Evolutionary conservation across 2,329 filamentous ascomycete genomes (phyloP), one percentile per base, ranked within the genome.

Genomic region (Hymenoscyphus fraxineus): DNA sequence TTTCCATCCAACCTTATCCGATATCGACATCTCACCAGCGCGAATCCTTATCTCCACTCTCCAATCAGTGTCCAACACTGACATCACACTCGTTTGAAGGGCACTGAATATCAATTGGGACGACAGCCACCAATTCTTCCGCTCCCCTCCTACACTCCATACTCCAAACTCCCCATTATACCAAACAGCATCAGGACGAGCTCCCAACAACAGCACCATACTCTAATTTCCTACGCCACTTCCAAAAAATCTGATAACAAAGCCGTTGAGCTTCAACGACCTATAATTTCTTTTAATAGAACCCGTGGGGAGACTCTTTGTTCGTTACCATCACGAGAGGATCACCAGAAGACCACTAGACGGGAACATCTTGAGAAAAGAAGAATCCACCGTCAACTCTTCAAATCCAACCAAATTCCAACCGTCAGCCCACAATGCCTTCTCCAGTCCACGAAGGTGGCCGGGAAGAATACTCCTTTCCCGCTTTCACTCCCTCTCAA

Each of bases 401-500:
- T 7, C 35, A 35, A 35, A 4, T 51, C 44, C 44, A 51, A 51
- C 44, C 7, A 19, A 19, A 51, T 47, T 40, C 38, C 27, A 41
- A 31, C 35, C 3, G 4, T n/a, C 12, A 41, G 31, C 12, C 12
- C 47, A 62, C 27, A 58, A 75, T 75, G 73, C 66, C 73, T 35
- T 72, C 73, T 15, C 73, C 73, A 39, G 63, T 70, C 32, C 39
- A 66, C 6, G 73, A 74, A 56, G 22, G 35, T 3, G 9, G 6
- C 7, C 71, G 72, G 61, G 74, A 73, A 13, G 71, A 75, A 64
- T 71, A 66, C 66, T 74, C 72, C 22, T 75, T 74, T 51, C 74
- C 74, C 9, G 72, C 71, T 19, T 74, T 75, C 54, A 57, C 63
- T 12, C 59, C 70, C 13, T 63, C 72, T 58, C 64, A 55, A 62